Conservation (phyloP, 106 monocot species). For the Dioscorea dumetorum region DNA sequence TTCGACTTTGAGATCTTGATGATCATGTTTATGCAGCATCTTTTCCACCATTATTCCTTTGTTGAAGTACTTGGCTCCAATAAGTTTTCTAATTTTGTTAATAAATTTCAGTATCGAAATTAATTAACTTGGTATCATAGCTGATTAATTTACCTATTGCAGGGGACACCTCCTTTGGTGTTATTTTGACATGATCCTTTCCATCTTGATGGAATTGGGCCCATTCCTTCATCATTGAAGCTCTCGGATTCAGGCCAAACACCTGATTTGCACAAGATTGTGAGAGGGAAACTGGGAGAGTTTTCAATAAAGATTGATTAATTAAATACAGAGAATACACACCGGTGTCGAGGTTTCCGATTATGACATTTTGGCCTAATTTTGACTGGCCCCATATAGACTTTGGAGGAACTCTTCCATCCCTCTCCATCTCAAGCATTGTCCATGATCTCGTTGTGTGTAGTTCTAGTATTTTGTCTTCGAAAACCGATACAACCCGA, state of each 20-base stretch:
- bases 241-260: constrained; percentile 28
- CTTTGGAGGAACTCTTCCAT: constrained; percentile 6
- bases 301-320: neutral
- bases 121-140: neutral
- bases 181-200: constrained; percentile 5
- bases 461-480: constrained; percentile 14
- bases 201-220: constrained; percentile 8
- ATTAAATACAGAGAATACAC: neutral
- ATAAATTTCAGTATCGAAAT: too few species aligned
- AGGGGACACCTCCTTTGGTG: neutral
- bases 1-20: too few species aligned
- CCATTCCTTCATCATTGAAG: constrained; percentile 8
- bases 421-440: constrained; percentile 20
- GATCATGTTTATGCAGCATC: constrained; percentile 4
- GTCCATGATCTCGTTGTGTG: constrained; percentile 50
- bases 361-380: constrained; percentile 33
- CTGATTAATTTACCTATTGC: neutral
- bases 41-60: constrained; percentile 13
- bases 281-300: neutral
- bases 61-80: constrained; percentile 51
- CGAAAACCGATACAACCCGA: constrained; percentile 28
- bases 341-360: constrained; percentile 27
- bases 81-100: constrained; percentile 36
- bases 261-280: neutral
- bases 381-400: constrained; percentile 27